Percentiles rank a stretch among this genome's conserved stretches.
Conservation (phyloP, 208 protist species). For the Crithidia thermophila region DNA sequence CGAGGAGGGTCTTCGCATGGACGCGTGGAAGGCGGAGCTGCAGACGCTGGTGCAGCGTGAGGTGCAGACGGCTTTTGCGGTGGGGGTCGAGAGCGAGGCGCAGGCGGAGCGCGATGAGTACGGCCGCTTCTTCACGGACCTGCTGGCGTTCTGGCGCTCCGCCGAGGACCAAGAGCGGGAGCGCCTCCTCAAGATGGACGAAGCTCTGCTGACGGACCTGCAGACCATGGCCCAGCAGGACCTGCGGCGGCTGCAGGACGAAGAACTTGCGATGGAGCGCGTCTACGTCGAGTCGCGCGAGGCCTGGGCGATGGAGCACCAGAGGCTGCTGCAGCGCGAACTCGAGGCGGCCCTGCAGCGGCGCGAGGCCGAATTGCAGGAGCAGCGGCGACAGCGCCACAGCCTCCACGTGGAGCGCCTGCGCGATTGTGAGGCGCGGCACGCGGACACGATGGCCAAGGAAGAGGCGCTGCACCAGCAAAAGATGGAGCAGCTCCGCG, state of each 20-base stretch:
- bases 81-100: constrained; percentile 58
- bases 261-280: constrained; percentile 77
- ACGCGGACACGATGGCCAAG: constrained; percentile 51
- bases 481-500: constrained; percentile 64
- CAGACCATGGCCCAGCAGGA: constrained; percentile 70
- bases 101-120: constrained; percentile 67
- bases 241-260: constrained; percentile 59
- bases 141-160: constrained; percentile 73
- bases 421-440: constrained; percentile 52
- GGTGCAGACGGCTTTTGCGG: constrained; percentile 71
- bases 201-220: constrained; percentile 68
- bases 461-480: constrained; percentile 66
- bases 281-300: constrained; percentile 74
- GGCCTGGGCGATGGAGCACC: constrained; percentile 68
- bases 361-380: constrained; percentile 58
- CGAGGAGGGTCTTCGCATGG: constrained; percentile 19
- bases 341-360: constrained; percentile 53
- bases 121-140: constrained; percentile 58
- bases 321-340: constrained; percentile 62
- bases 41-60: constrained; percentile 65
- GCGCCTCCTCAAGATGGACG: constrained; percentile 78
- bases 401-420: constrained; percentile 69
- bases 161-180: constrained; percentile 70
- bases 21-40: constrained; percentile 57
- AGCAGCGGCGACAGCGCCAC: constrained; percentile 52